Evolutionary conservation across 2,329 filamentous ascomycete genomes (phyloP), one percentile per base, ranked within the genome.

Genomic region (Fusarium tricinctum): DNA sequence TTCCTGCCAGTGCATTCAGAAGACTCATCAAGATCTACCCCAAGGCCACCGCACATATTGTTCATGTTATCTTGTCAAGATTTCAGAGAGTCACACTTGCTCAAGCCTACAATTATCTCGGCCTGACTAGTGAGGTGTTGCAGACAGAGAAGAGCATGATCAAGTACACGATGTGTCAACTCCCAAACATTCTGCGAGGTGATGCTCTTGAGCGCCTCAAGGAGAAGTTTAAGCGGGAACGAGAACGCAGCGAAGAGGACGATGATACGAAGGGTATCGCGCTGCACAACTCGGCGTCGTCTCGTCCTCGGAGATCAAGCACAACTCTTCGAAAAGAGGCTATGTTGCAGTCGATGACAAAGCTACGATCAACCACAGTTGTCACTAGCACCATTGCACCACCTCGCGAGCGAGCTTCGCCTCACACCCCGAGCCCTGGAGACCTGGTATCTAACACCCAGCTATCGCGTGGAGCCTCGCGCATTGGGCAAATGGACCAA

Each of bases 1-100:
- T 99, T 58, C 97, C 97, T 2, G 96, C 96, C 1, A 97, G 94
- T 76, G 97, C 96, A 5, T 99, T 99, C 74, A 89, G 94, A 53
- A 90, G 97, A 10, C 83, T 99, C 52, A 99, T 97, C 50, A 89
- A 93, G 75, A 91, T 97, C 23, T 99, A 98, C 73, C 96, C 96
- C 12, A 97, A 97, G 81, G 94, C 97, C 12, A 97, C 96, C 3
- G 91, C 96, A 3, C 97, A 99, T 75, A 98, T 99, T 68, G 94
- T 99, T 8, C 96, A 99, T 76, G 95, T 99, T 45, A 99, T 99
- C 64, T 81, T 99, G 32, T 97, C 97, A 4, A 88, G 97, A 48
- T 90, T 99, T 51, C 95, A 99, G 77, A 86, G 97, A 71, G 97
- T 99, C 4, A 99, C 96, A 0, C 88, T 99, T 53, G 92, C 94